Base-by-base conservation (phyloP, 176 grass and related monocot genomes). In the Tuctoria greenei region DNA sequence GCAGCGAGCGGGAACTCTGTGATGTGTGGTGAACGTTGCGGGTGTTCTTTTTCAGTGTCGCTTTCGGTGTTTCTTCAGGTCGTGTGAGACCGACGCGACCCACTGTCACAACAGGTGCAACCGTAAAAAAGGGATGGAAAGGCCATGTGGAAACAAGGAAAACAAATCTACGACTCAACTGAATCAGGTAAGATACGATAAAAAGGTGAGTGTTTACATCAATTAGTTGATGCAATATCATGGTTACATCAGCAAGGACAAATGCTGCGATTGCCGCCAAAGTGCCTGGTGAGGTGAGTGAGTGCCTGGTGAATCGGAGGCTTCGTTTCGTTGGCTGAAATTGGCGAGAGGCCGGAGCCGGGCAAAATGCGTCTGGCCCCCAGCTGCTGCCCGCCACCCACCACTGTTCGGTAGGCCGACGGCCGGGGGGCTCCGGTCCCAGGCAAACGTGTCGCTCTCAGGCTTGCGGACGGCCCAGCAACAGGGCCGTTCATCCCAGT, bases 381-480 rank as follows among this genome's bases (percentile, higher is more conserved):
- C 36, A 21, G 17, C 4, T 12, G 14, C 14, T 39, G 27, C 37
- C 62, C 27, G 6, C 70, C 20, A 85, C 27, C 45, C 38, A 69
- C 72, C 64, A 13, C 0, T 86, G 77, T 55, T 40, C 24, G 54
- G 64, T 75, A 74, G 58, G 66, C 37, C 72, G 44, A 69, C 64
- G 40, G 72, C 68, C 35, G 5, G 3, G 68, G 73, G 61, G 67
- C 50, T 60, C 67, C 5, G 60, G 42, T 43, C 27, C 62, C 42
- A 74, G 63, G 74, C n/a, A 74, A 36, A 74, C 44, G 75, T 88
- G 82, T 71, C 46, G 0, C 73, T 27, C 45, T 45, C 66, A 6
- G 37, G 18, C 28, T 38, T 45, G 55, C 51, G 28, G 26, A 18
- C 9, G 67, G 6, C 67, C 71, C 31, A 20, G 63, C 18, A 12